Evolutionary conservation across 2,329 filamentous ascomycete species (phyloP).

Genomic region (Calonectria hongkongensis): DNA sequence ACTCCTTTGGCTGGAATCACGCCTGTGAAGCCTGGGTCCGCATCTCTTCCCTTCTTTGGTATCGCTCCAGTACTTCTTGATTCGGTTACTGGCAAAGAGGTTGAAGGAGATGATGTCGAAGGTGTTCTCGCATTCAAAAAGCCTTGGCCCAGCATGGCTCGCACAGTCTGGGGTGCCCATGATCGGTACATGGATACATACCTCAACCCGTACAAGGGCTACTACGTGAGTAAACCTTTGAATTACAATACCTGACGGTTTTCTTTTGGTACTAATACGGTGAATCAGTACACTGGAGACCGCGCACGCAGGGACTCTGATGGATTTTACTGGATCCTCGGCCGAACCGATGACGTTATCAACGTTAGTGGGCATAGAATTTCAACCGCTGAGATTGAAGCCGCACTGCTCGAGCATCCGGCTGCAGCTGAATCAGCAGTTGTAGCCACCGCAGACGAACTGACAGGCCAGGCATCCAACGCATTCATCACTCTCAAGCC

Average conservation of each 20-base stretch:
- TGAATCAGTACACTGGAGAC: slow-evolving; percentile 84
- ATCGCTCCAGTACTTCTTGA: slow-evolving; percentile 96
- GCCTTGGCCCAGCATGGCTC: slow-evolving; percentile 96
- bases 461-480: slow-evolving; percentile 94
- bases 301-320: slow-evolving; percentile 94
- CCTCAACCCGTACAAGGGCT: slow-evolving; percentile 94
- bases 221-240: slow-evolving; percentile 80
- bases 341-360: slow-evolving; percentile 95
- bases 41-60: slow-evolving; percentile 96
- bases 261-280: neutral
- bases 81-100: slow-evolving; percentile 91
- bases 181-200: slow-evolving; percentile 98
- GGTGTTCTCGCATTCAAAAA: slow-evolving; percentile 96
- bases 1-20: slow-evolving; percentile 92
- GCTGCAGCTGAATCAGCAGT: slow-evolving; percentile 93
- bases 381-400: slow-evolving; percentile 97
- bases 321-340: slow-evolving; percentile 98
- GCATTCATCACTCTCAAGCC: slow-evolving; percentile 91
- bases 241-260: rapidly evolving
- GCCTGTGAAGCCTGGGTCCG: slow-evolving; percentile 93
- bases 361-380: slow-evolving; percentile 95
- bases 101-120: slow-evolving; percentile 92
- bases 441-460: slow-evolving; percentile 90
- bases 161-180: slow-evolving; percentile 96
- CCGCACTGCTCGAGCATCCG: slow-evolving; percentile 90